Conservation (phyloP, 805 yeast species). For the Spathaspora sp. region DNA sequence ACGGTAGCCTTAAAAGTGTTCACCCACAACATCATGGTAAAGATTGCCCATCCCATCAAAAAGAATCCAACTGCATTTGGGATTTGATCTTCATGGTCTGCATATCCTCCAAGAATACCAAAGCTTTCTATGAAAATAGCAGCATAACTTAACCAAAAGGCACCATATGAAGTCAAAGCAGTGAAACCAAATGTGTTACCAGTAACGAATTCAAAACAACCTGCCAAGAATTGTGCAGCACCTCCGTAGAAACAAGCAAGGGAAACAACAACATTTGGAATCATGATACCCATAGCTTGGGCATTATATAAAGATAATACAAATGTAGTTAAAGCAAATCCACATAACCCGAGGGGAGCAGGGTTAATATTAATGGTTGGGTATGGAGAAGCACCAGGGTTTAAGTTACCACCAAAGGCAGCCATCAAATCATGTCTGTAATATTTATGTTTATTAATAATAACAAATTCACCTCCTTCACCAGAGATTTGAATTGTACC, state of each 20-base stretch:
- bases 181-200: constrained; percentile 70
- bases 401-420: constrained; percentile 37
- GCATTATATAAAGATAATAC: constrained; percentile 55
- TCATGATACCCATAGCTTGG: constrained; percentile 48
- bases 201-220: constrained; percentile 61
- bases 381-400: constrained; percentile 27
- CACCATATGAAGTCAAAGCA: constrained; percentile 61
- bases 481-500: constrained; percentile 16
- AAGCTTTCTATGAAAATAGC: constrained; percentile 58
- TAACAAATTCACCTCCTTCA: constrained; percentile 28
- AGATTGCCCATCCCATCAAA: constrained; percentile 59
- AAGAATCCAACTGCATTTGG: constrained; percentile 56
- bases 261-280: constrained; percentile 54
- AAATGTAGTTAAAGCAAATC: constrained; percentile 62
- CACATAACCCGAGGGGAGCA: constrained; percentile 60
- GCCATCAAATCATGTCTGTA: constrained; percentile 30
- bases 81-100: constrained; percentile 26
- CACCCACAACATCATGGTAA: constrained; percentile 50
- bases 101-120: constrained; percentile 55
- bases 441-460: constrained; percentile 27
- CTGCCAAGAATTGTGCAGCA: constrained; percentile 54
- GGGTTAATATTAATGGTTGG: constrained; percentile 61
- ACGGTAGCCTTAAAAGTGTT: constrained; percentile 64
- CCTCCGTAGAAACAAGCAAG: constrained; percentile 65
- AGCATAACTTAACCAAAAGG: constrained; percentile 66